phyloP scores from a whole-genome alignment of 1,284 basidiomycete species.

The Veloboletus limbatus region DNA sequence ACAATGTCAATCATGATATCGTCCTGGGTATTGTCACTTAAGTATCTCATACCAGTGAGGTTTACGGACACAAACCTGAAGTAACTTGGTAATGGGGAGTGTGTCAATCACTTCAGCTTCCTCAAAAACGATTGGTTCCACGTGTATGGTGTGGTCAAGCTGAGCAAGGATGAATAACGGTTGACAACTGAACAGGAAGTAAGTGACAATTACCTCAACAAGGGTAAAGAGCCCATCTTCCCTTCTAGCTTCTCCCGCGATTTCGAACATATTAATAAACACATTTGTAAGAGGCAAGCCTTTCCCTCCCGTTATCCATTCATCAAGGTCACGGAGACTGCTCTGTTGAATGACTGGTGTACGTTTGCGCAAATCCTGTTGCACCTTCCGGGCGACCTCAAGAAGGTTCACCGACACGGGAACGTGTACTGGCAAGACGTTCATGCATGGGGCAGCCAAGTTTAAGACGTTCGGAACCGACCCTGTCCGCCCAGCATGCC shows the following conservation, averaged over 20 bases:
- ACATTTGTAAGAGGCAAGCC: conserved; percentile 42
- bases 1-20: conserved; percentile 46
- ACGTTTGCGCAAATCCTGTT: conserved; percentile 39
- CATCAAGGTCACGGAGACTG: conserved; percentile 37
- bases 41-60: background rate
- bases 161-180: conserved; percentile 14
- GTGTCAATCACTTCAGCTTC: conserved; percentile 17
- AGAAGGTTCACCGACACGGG: conserved; percentile 19
- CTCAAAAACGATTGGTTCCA: conserved; percentile 3
- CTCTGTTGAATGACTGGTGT: conserved; percentile 44
- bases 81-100: conserved; percentile 23
- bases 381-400: conserved; percentile 35
- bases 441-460: conserved; percentile 46
- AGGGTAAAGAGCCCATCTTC: conserved; percentile 9
- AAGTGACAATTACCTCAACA: conserved; percentile 10
- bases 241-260: conserved; percentile 21
- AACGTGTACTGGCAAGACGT: conserved; percentile 45
- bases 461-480: conserved; percentile 35
- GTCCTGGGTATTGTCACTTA: conserved; percentile 30
- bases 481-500: conserved; percentile 46
- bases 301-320: conserved; percentile 35
- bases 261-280: conserved; percentile 45
- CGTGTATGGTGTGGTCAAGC: conserved; percentile 37
- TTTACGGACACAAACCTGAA: conserved; percentile 23
- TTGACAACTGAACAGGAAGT: background rate